A percentile compares a stretch with the other conserved stretches of the same genome.
Conservation (phyloP, 2,329 filamentous ascomycete genomes). For the Didymella lethalis region DNA sequence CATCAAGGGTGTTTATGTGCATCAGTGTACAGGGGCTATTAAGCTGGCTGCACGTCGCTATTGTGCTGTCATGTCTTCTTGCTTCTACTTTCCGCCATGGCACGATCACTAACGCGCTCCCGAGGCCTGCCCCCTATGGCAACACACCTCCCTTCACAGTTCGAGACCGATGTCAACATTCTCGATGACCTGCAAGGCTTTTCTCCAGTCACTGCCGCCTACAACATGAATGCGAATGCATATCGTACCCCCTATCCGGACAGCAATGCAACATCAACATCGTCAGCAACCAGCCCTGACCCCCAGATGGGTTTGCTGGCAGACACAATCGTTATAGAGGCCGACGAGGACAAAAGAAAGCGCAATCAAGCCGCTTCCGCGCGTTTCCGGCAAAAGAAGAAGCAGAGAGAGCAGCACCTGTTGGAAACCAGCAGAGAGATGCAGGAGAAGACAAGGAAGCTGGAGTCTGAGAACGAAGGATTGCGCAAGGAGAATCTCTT, state of each 20-base stretch:
- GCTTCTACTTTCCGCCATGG: slow-evolving; percentile 10
- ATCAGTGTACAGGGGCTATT: slow-evolving; percentile 3
- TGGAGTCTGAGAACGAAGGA: slow-evolving; percentile 63
- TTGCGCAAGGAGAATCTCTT: slow-evolving; percentile 55
- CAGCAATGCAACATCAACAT: slow-evolving; percentile 42
- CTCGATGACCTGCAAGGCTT: slow-evolving; percentile 44
- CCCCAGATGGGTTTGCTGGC: slow-evolving; percentile 25
- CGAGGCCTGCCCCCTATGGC: slow-evolving; percentile 45
- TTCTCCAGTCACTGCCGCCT: slow-evolving; percentile 38
- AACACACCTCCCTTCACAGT: slow-evolving; percentile 34
- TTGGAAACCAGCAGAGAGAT: slow-evolving; percentile 67
- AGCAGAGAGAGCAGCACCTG: slow-evolving; percentile 87
- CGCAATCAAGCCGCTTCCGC: slow-evolving; percentile 89
- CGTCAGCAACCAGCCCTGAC: slow-evolving; percentile 38
- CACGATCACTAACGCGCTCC: slow-evolving; percentile 36
- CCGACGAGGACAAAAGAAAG: slow-evolving; percentile 88
- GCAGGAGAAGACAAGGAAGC: slow-evolving; percentile 75
- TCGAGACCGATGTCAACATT: slow-evolving; percentile 36
- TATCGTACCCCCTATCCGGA: slow-evolving; percentile 45
- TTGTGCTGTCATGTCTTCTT: slow-evolving; percentile 11
- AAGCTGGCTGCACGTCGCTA: slow-evolving; percentile 8
- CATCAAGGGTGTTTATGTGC: slow-evolving; percentile 5
- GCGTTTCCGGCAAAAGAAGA: slow-evolving; percentile 94
- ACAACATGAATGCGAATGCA: slow-evolving; percentile 34
- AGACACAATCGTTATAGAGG: slow-evolving; percentile 51